phyloP scores from a whole-genome alignment of 1,284 basidiomycete species.

The Moesziomyces sp. region DNA sequence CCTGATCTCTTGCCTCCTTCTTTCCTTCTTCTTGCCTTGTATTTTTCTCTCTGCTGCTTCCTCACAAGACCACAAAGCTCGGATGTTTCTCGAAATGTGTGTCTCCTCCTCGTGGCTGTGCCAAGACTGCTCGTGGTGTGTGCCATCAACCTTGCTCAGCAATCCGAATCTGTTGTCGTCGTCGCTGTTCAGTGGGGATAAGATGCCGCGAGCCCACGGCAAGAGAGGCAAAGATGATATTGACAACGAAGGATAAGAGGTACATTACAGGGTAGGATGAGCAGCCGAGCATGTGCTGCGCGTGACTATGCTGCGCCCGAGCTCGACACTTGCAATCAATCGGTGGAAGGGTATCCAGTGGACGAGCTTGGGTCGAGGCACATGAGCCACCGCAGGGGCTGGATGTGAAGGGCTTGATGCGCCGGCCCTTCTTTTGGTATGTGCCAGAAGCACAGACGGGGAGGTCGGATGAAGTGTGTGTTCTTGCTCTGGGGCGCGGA shows the following conservation, averaged over 20 bases:
- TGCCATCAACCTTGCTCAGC: too few relatives aligned
- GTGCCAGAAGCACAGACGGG: neutral
- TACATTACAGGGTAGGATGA: constrained; percentile 34
- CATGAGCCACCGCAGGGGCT: too few relatives aligned
- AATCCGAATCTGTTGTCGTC: too few relatives aligned
- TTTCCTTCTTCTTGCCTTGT: neutral
- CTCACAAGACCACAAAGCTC: too few relatives aligned
- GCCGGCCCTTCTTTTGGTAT: constrained; percentile 30
- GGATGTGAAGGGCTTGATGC: constrained; percentile 15
- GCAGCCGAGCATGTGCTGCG: neutral
- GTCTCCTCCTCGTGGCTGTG: too few relatives aligned
- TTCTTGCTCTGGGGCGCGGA: too few relatives aligned
- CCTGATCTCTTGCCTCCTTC: neutral
- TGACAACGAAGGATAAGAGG: constrained; percentile 19
- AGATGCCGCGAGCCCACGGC: constrained; percentile 41
- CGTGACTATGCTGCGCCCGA: too few relatives aligned
- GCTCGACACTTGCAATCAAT: constrained; percentile 15
- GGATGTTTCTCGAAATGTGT: too few relatives aligned
- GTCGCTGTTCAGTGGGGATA: neutral
- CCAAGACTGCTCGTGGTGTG: neutral
- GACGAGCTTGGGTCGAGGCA: too few relatives aligned
- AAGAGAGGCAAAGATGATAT: constrained; percentile 25
- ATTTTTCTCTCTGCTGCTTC: too few relatives aligned
- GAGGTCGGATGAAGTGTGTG: neutral
- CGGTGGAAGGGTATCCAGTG: constrained; percentile 31